These are phyloP conservation scores for Boechera retrofracta DNA, from an alignment of 345 rosid genomes.

Conservation along the genomic window DNA sequence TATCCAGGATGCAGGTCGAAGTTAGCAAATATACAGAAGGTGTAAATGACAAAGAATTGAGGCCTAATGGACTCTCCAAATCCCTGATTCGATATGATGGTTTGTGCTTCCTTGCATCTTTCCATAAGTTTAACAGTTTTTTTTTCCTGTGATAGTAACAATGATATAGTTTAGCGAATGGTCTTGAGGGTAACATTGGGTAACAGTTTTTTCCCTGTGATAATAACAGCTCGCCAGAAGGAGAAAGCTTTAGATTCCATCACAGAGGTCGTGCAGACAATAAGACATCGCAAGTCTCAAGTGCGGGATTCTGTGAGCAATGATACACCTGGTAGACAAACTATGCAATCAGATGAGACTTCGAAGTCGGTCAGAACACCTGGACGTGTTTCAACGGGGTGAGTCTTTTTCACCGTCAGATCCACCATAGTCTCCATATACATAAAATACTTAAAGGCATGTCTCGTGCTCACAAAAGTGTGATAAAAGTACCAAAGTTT, in stretches of 20 bases:
- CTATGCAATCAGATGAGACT: constrained; percentile 49
- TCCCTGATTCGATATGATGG: constrained; percentile 94
- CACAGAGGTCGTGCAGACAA: constrained; percentile 84
- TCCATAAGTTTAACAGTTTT: background rate
- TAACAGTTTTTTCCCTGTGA: too few relatives aligned
- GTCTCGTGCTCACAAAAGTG: constrained; percentile 24
- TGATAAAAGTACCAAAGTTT: constrained; percentile 28
- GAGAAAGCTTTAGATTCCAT: constrained; percentile 81
- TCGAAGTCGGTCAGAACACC: constrained; percentile 62
- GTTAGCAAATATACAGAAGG: constrained; percentile 98
- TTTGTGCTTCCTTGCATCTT: constrained; percentile 43
- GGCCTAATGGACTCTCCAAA: constrained; percentile 89
- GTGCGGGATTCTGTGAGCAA: constrained; percentile 46
- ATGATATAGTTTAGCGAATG: constrained; percentile 21
- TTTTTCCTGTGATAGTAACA: constrained; percentile 1
- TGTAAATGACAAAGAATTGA: constrained; percentile 63
- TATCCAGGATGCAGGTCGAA: constrained; percentile 95
- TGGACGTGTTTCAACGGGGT: constrained; percentile 61
- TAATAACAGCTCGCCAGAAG: constrained; percentile 78
- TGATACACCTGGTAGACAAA: constrained; percentile 52
- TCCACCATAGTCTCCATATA: constrained; percentile 6
- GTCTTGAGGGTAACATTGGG: constrained; percentile 7
- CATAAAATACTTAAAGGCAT: constrained; percentile 2
- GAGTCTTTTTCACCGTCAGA: constrained; percentile 43
- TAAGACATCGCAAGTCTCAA: constrained; percentile 65